These are phyloP conservation scores for Vigna angularis DNA, from an alignment of 306 rosid genomes.

Conservation along the genomic window DNA sequence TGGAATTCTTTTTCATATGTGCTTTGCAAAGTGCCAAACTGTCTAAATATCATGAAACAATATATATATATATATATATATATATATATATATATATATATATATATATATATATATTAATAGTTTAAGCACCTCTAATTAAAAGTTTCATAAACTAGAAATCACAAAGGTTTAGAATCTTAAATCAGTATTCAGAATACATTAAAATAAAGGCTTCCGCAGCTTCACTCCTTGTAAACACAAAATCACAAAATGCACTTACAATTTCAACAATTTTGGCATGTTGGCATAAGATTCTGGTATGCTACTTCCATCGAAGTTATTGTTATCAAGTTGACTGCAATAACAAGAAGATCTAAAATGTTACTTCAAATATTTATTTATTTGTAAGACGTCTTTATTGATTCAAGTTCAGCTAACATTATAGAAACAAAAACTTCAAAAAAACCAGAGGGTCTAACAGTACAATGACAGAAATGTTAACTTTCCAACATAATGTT, in stretches of 20 bases:
- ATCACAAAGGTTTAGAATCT: not conserved
- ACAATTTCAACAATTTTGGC: conserved; percentile 72
- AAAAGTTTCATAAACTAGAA: not conserved
- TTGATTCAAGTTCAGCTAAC: not conserved
- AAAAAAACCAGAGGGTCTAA: not conserved
- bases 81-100: too few relatives aligned
- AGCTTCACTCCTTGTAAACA: conserved; percentile 6
- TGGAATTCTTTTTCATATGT: too few relatives aligned
- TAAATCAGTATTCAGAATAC: not conserved
- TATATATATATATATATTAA: too few relatives aligned
- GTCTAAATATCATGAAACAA: too few relatives aligned
- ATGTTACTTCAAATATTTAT: not conserved
- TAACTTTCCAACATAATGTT: not conserved
- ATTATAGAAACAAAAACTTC: conserved; percentile 8
- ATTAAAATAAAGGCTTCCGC: conserved; percentile 19
- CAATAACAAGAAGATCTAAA: conserved; percentile 46
- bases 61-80: too few relatives aligned
- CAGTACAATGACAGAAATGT: not conserved
- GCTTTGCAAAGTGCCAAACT: too few relatives aligned
- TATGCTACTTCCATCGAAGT: conserved; percentile 72
- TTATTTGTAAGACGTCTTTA: not conserved
- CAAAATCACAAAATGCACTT: conserved; percentile 51
- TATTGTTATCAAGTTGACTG: conserved; percentile 94
- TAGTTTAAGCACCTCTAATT: not conserved
- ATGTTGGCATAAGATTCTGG: conserved; percentile 72